phyloP scores from a whole-genome alignment of 208 protist genomes.

The Leishmania mexicana region DNA sequence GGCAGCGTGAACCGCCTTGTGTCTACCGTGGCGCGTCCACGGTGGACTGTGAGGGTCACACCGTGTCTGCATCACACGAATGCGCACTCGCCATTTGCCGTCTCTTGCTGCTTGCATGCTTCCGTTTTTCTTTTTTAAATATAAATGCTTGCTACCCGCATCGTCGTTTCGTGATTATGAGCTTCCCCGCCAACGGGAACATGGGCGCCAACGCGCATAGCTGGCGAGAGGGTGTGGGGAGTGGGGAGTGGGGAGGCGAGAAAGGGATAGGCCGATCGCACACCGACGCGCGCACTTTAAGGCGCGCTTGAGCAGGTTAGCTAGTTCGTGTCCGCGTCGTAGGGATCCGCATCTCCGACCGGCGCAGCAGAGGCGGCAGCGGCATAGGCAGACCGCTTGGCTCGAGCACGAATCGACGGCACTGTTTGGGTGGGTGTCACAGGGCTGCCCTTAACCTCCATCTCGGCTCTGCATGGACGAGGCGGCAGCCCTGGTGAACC shows the following conservation, averaged over 20 bases:
- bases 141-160: background rate
- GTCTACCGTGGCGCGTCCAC: background rate
- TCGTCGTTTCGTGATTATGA: background rate
- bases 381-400: background rate
- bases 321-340: conserved; percentile 15
- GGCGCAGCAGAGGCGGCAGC: background rate
- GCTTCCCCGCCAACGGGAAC: background rate
- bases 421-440: conserved; percentile 1
- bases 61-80: background rate
- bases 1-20: background rate
- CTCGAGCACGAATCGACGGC: conserved; percentile 20
- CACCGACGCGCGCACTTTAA: background rate
- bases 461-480: background rate
- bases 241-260: background rate
- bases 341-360: conserved; percentile 1
- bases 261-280: background rate
- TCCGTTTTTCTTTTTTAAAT: background rate
- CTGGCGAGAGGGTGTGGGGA: background rate
- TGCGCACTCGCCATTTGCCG: background rate
- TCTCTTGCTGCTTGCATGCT: background rate
- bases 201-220: background rate
- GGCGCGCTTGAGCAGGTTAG: background rate
- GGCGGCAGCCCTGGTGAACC: conserved; percentile 19
- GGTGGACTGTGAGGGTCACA: background rate
- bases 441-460: background rate